Percentiles rank a stretch among this genome's conserved stretches.
Conservation (phyloP, 257 asterid species). For the Perilla frutescens region DNA sequence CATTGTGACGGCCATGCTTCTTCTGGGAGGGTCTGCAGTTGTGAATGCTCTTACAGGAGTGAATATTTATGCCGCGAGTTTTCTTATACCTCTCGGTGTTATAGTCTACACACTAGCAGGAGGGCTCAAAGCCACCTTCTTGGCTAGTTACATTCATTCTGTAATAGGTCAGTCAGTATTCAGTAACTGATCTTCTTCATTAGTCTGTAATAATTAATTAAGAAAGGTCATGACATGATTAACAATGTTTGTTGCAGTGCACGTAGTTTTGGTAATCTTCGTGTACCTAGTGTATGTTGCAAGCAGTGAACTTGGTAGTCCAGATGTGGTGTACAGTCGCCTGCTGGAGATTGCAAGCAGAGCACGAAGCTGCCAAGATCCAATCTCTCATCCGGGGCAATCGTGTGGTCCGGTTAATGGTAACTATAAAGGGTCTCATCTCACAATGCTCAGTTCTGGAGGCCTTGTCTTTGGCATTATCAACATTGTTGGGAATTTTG, state of each 20-base stretch:
- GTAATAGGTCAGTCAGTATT: conserved; percentile 61
- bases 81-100: conserved; percentile 91
- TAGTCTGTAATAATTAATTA: too few species aligned
- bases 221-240: too few species aligned
- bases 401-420: conserved; percentile 85
- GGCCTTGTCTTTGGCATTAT: conserved; percentile 89
- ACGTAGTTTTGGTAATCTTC: conserved; percentile 77
- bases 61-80: conserved; percentile 89
- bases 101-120: conserved; percentile 87
- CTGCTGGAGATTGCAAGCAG: conserved; percentile 77
- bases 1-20: conserved; percentile 93
- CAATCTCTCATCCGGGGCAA: conserved; percentile 68
- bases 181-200: too few species aligned
- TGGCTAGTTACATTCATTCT: conserved; percentile 93
- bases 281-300: conserved; percentile 80
- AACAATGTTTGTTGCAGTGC: conserved; percentile 54
- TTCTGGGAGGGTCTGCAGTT: conserved; percentile 94
- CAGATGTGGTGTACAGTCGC: conserved; percentile 65
- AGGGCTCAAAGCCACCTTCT: conserved; percentile 91
- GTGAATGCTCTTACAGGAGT: conserved; percentile 95
- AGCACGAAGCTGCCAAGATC: conserved; percentile 66
- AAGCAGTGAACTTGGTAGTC: conserved; percentile 89
- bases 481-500: conserved; percentile 92
- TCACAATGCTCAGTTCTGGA: conserved; percentile 91
- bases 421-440: conserved; percentile 78